Evolutionary conservation across 768 basidiomycete genomes (phyloP), one percentile per base, ranked within the genome.

Genomic region (Serendipita sp.): DNA sequence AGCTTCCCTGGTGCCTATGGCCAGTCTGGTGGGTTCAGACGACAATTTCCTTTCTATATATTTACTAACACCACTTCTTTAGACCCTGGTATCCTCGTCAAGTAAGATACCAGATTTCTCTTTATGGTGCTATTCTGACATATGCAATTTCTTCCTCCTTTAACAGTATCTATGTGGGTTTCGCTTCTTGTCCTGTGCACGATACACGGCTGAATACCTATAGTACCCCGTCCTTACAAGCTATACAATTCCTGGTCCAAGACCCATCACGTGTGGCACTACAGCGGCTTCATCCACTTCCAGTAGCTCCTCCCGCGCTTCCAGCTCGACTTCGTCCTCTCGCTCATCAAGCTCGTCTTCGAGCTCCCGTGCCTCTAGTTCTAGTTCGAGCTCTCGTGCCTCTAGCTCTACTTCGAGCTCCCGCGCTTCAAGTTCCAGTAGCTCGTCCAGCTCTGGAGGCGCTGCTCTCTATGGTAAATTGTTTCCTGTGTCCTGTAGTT

Each of bases 1-100:
- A 63, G 35, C 34, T 66, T 70, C 68, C 70, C 70, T 15, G 70
- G 70, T 54, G 70, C 70, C 8, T 66, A 66, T 46, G 7, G 41
- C 41, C 41, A 41, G 41, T 8, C 38, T 70, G 70, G 69, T 30
- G 70, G 70, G 56, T 60, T 34, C 56, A n/a, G 11, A n/a, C 11
- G 56, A 13, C 32, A 28, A 13, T 28, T 16, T 11, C 37, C 30
- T 4, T 60, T 16, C 30, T n/a, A n/a, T 60, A 28, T 34, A 8
- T 38, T 8, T 11, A n/a, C 56, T 60, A 7, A 53, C n/a, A 11
- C 8, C 10, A 37, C 30, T 30, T 24, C 28, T 34, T 24, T 35
- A 35, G 74, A 75, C 68, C 74, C 74, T 24, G 74, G 74, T 66
- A 71, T 74, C 67, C 72, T 65, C 58, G 69, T 75, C 69, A 72